phyloP scores from a whole-genome alignment of 768 basidiomycete genomes.

The Butyriboletus loyo region DNA sequence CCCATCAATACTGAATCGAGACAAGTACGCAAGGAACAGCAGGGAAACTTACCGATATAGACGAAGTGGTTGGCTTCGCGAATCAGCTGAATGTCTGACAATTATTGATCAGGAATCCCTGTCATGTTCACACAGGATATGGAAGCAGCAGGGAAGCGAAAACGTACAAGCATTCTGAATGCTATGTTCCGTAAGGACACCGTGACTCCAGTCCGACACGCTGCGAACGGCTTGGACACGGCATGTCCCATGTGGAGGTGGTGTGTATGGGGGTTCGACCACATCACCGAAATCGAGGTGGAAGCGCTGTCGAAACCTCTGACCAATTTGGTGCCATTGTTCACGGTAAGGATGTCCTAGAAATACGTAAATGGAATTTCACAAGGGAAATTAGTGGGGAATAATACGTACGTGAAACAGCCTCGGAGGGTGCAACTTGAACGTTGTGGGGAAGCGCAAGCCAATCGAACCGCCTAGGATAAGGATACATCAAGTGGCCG shows the following conservation, averaged over 20 bases:
- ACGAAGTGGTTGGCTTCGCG: constrained; percentile 83
- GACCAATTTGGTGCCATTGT: constrained; percentile 55
- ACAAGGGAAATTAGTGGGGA: not conserved
- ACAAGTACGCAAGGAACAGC: not conserved
- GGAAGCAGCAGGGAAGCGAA: not conserved
- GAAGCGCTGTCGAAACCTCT: constrained; percentile 62
- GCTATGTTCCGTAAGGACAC: constrained; percentile 83
- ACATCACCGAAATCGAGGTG: constrained; percentile 43
- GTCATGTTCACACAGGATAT: not conserved
- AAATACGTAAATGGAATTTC: not conserved
- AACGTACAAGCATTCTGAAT: constrained; percentile 90
- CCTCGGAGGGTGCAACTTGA: constrained; percentile 57
- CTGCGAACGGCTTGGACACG: constrained; percentile 81
- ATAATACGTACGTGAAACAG: constrained; percentile 51
- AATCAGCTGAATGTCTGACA: constrained; percentile 73
- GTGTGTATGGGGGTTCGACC: constrained; percentile 40
- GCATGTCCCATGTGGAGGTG: constrained; percentile 50
- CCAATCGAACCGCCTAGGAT: constrained; percentile 52
- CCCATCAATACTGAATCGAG: constrained; percentile 7
- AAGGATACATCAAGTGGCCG: constrained; percentile 4
- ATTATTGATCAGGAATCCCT: not conserved
- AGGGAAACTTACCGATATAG: constrained; percentile 74
- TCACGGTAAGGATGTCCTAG: constrained; percentile 67
- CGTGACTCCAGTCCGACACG: constrained; percentile 92
- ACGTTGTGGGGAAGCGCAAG: constrained; percentile 80